These are phyloP conservation scores for Cercospora brassicicola DNA, from an alignment of 2,329 filamentous ascomycete species.

Conservation along the genomic window DNA sequence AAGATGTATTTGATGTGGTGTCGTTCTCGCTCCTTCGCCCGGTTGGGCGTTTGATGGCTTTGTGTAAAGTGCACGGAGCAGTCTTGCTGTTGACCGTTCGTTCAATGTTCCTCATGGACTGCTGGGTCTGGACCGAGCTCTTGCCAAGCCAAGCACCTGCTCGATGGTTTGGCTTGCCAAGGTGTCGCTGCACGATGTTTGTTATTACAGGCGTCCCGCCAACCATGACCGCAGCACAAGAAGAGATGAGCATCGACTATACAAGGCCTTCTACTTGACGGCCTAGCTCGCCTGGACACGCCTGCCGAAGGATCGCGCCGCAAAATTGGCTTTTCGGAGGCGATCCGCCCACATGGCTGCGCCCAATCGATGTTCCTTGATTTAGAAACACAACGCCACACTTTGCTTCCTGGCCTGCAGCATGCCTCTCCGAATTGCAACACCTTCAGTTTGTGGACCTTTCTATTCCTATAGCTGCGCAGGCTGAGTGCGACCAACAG, in stretches of 20 bases:
- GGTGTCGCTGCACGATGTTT: background rate
- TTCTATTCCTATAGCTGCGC: background rate
- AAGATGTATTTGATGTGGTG: background rate
- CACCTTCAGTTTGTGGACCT: background rate
- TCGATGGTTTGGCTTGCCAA: background rate
- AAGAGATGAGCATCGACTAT: background rate
- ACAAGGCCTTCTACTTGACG: background rate
- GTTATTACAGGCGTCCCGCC: background rate
- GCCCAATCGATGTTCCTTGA: constrained; percentile 2
- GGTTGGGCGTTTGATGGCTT: background rate
- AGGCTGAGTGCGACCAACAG: background rate
- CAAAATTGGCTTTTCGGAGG: background rate
- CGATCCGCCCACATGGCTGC: constrained; percentile 5
- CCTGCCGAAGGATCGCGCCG: background rate
- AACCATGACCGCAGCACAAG: background rate
- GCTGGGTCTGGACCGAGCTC: background rate
- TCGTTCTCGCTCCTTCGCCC: background rate
- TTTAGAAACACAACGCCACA: constrained; percentile 15
- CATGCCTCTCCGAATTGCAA: background rate
- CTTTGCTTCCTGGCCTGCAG: background rate
- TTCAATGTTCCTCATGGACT: background rate
- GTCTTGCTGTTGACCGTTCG: background rate
- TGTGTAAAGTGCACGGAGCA: background rate
- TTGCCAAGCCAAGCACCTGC: background rate
- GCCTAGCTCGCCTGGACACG: background rate